These are phyloP conservation scores for Zizania latifolia DNA, from an alignment of 176 grass and related monocot genomes.

Conservation along the genomic window DNA sequence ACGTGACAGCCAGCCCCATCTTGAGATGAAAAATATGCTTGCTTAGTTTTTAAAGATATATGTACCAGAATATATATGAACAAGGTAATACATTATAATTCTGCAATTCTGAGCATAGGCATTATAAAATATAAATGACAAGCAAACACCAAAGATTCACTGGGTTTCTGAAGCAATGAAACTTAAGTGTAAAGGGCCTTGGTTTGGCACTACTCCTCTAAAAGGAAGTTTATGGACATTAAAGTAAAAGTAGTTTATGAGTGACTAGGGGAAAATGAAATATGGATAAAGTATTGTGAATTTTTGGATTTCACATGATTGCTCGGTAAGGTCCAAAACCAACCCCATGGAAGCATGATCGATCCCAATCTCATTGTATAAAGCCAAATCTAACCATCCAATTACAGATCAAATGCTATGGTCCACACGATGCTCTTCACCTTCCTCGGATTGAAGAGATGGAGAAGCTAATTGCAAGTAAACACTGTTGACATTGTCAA, in stretches of 20 bases:
- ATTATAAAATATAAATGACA: neutral
- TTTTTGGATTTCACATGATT: neutral
- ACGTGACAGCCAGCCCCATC: constrained; percentile 96
- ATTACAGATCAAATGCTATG: neutral
- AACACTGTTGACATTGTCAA: neutral
- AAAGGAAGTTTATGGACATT: neutral
- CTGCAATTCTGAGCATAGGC: neutral
- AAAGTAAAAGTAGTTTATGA: neutral
- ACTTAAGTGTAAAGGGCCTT: neutral
- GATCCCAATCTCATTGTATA: too few species aligned
- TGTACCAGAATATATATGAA: constrained; percentile 4
- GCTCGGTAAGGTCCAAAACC: neutral
- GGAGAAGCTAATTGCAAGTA: neutral
- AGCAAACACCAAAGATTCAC: neutral
- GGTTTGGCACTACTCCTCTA: neutral
- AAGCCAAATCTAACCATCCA: neutral
- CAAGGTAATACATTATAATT: neutral
- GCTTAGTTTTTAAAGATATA: constrained; percentile 23
- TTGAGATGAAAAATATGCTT: constrained; percentile 32
- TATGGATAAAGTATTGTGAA: neutral
- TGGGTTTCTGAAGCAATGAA: neutral
- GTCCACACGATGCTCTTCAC: neutral
- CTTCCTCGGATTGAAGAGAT: neutral
- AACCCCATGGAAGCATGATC: too few species aligned
- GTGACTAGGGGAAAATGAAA: neutral